Conservation (phyloP, 78 protist species). For the Dictyostelium capitatum region DNA sequence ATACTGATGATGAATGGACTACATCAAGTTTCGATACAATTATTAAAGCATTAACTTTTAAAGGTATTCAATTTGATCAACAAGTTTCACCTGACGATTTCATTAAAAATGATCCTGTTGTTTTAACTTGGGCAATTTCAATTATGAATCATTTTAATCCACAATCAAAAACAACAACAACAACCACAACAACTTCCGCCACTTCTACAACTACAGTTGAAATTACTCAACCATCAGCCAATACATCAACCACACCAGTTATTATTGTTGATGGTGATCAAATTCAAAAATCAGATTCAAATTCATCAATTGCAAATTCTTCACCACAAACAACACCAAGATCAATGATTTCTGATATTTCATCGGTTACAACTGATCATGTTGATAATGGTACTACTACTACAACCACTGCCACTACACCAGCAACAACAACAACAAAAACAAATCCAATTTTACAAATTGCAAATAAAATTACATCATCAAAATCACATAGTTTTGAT, state of each 20-base stretch:
- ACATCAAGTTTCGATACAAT: neutral
- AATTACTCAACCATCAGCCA: neutral
- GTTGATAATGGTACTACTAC: neutral
- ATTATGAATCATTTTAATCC: conserved; percentile 30
- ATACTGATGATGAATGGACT: conserved; percentile 8
- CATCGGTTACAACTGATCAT: neutral
- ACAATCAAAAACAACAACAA: neutral
- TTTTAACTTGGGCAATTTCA: conserved; percentile 5
- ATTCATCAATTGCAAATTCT: neutral
- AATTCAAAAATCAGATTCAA: neutral
- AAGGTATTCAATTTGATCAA: conserved; percentile 26
- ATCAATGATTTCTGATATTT: conserved; percentile 23
- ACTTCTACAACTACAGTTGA: neutral
- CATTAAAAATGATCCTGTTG: neutral
- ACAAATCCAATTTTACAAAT: neutral
- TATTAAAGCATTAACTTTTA: neutral
- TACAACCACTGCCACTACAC: neutral
- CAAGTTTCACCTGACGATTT: neutral
- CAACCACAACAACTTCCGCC: neutral
- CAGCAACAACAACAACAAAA: conserved; percentile 2
- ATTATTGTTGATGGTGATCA: neutral
- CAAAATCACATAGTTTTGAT: no score
- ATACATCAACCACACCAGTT: neutral
- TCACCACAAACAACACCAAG: conserved; percentile 14
- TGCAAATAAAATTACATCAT: no score